These are phyloP conservation scores for Hericium alpestre DNA, from an alignment of 768 basidiomycete species.

Conservation along the genomic window DNA sequence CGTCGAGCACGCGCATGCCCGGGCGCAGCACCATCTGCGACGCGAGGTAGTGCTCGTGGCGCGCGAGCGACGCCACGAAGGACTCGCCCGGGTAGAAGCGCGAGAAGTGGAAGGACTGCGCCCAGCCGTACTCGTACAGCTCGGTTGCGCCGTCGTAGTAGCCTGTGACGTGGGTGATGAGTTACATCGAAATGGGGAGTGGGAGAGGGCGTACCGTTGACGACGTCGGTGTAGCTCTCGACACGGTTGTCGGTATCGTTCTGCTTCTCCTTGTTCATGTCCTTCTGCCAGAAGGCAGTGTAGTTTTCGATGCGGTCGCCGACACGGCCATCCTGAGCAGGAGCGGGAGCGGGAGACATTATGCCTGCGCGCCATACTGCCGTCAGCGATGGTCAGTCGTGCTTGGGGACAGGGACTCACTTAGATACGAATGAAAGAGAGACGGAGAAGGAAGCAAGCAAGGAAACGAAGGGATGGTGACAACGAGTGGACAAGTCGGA, in stretches of 20 bases:
- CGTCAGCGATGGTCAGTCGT: neutral
- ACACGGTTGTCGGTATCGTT: conserved; percentile 63
- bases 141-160: conserved; percentile 97
- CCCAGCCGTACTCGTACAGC: conserved; percentile 93
- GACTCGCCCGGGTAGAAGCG: conserved; percentile 91
- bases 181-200: neutral
- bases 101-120: conserved; percentile 88
- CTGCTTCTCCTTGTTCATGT: conserved; percentile 56
- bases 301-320: conserved; percentile 73
- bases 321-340: conserved; percentile 21
- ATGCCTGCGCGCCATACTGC: neutral
- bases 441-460: neutral
- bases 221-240: conserved; percentile 81
- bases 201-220: conserved; percentile 57
- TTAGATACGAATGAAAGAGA: neutral
- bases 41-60: conserved; percentile 96
- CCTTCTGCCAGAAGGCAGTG: conserved; percentile 86
- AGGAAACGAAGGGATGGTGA: neutral
- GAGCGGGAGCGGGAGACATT: conserved; percentile 12
- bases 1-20: conserved; percentile 94
- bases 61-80: conserved; percentile 66
- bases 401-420: neutral
- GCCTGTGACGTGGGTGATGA: conserved; percentile 32
- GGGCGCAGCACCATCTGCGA: conserved; percentile 73
- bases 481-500: neutral